These are phyloP conservation scores for Amanita exitialis DNA, from an alignment of 768 basidiomycete species.

Conservation along the genomic window DNA sequence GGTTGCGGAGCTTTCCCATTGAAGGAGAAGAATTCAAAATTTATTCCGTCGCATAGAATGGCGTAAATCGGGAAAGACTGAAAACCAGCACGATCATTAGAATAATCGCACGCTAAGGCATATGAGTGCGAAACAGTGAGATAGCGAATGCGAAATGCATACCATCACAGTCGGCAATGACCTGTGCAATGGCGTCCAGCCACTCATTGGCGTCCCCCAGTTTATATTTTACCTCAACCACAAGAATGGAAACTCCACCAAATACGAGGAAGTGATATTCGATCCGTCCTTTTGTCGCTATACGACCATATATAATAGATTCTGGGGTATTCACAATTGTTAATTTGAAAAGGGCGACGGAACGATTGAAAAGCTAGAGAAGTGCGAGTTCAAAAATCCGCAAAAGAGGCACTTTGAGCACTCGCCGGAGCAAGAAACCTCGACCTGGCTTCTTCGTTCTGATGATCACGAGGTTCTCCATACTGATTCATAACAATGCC, in stretches of 20 bases:
- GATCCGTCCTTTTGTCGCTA: neutral
- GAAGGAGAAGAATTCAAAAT: conserved; percentile 9
- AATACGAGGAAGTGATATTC: conserved; percentile 6
- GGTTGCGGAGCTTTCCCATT: neutral
- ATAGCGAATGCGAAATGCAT: neutral
- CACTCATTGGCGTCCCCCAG: neutral
- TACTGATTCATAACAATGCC: neutral
- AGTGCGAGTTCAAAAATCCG: neutral
- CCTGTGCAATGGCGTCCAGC: conserved; percentile 9
- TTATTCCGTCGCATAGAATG: conserved; percentile 6
- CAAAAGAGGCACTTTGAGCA: neutral
- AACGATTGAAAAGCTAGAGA: conserved; percentile 1
- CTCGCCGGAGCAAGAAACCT: conserved; percentile 1
- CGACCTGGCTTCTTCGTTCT: neutral
- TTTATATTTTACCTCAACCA: conserved; percentile 3
- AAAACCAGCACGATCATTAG: conserved; percentile 3
- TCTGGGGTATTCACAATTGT: neutral
- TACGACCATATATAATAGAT: neutral
- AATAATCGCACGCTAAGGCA: conserved; percentile 6
- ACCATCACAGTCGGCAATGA: conserved; percentile 9
- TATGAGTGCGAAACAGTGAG: conserved; percentile 1
- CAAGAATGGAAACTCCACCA: neutral
- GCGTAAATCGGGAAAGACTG: conserved; percentile 4
- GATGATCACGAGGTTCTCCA: neutral
- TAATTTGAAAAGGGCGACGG: neutral